A percentile compares a stretch with the other conserved stretches of the same genome.
Conservation (phyloP, 257 asterid species). For the Eustoma russellianum region DNA sequence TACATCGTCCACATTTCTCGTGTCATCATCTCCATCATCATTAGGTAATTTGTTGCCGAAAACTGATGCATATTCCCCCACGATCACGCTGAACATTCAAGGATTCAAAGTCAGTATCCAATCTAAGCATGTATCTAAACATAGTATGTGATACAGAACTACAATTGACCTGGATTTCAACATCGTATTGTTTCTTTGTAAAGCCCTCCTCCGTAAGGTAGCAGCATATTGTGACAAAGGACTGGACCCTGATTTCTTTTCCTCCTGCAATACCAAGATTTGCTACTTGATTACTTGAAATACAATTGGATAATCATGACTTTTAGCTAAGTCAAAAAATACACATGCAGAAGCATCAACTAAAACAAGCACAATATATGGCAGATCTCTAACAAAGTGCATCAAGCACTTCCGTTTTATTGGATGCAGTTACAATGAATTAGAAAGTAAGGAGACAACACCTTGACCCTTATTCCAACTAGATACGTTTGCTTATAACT, state of each 20-base stretch:
- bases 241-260: slow-evolving; percentile 45
- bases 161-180: slow-evolving; percentile 54
- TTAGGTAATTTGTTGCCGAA: slow-evolving; percentile 31
- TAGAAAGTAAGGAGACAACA: too few relatives aligned
- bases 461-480: too few relatives aligned
- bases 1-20: slow-evolving; percentile 34
- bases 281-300: too few relatives aligned
- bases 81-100: slow-evolving; percentile 37
- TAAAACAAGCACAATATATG: too few relatives aligned
- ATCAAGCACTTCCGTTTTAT: too few relatives aligned
- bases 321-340: too few relatives aligned
- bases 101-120: not conserved
- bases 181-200: slow-evolving; percentile 58
- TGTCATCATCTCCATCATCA: slow-evolving; percentile 41
- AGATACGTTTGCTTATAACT: too few relatives aligned
- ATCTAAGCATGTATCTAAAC: not conserved
- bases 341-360: too few relatives aligned
- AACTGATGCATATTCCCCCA: slow-evolving; percentile 52
- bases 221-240: slow-evolving; percentile 63
- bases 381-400: too few relatives aligned
- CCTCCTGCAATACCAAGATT: slow-evolving; percentile 35
- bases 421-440: too few relatives aligned
- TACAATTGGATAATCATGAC: too few relatives aligned
- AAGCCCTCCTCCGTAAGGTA: slow-evolving; percentile 52
- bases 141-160: not conserved